Evolutionary conservation across 2,329 filamentous ascomycete species (phyloP), one percentile per base, ranked within the genome.

Genomic region (Colletotrichum navitas): DNA sequence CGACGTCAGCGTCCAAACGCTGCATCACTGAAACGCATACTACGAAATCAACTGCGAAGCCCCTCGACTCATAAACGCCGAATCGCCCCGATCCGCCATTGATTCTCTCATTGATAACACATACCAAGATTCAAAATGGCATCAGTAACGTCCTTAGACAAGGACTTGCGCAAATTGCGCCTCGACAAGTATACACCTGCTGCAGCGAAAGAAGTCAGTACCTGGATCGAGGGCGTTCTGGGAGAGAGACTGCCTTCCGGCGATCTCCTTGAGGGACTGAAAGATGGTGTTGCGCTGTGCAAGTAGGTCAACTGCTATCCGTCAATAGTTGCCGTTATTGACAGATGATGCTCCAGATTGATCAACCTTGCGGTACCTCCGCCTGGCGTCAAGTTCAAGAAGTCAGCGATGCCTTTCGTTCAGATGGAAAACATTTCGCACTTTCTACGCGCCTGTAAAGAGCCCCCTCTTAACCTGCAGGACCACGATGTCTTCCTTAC

Each of bases 381-480:
- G 21, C 93, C 93, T 0, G 92, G 92, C 41, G 89, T 97, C 83
- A 94, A 92, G 81, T 98, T 93, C 88, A 98, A 98, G 83, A 87
- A 92, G 79, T 97, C 95, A 1, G 84, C 90, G 51, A 98, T 98
- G 95, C 96, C 96, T 0, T 99, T 99, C 80, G 95, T 98, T 51
- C 96, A 99, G 82, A 98, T 98, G 95, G 96, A 99, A 82, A 99
- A 99, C 80, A 98, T 99, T 79, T 97, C 95, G 5, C 94, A 97
- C 79, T 99, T 98, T 83, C 90, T 99, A 65, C 91, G 90, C 78
- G 94, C 94, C 72, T 97, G 95, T 85, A 93, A 97, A 82, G 85
- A 89, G 62, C 90, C 93, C 34, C 96, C 96, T 0, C 85, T 99
- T 63, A 95, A 91, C 81, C 90, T 99, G 71, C 94, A 94, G 69